Conservation (phyloP, 2,329 filamentous ascomycete species). For the Cladosporium sp. region DNA sequence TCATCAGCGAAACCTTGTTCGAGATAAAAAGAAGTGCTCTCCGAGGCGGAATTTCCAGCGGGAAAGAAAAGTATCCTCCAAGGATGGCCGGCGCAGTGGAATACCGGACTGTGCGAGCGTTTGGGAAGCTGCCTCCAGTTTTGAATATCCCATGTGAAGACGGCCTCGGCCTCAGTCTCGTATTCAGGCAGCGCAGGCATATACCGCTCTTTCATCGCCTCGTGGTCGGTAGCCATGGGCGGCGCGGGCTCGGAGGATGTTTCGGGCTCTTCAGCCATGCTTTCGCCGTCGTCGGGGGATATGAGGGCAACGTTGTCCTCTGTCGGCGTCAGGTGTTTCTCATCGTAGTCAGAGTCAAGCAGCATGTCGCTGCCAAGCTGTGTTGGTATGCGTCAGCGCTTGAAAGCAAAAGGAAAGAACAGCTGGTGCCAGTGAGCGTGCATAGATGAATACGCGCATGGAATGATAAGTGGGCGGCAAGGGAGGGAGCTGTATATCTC, state of each 20-base stretch:
- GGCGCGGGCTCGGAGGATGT: constrained; percentile 37
- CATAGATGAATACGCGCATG: neutral
- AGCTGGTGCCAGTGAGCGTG: neutral
- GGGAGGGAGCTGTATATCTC: neutral
- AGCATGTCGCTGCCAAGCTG: constrained; percentile 60
- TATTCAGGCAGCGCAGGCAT: constrained; percentile 74
- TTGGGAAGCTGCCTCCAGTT: constrained; percentile 72
- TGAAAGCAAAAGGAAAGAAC: neutral
- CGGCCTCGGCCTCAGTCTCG: constrained; percentile 68
- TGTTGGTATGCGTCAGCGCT: constrained; percentile 21
- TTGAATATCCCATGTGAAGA: constrained; percentile 82
- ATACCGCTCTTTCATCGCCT: constrained; percentile 78
- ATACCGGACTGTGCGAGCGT: constrained; percentile 82
- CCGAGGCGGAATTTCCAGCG: constrained; percentile 80
- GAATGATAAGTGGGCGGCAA: neutral
- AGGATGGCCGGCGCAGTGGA: constrained; percentile 79
- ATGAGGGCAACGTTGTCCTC: constrained; percentile 53
- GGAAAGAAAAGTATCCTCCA: constrained; percentile 97
- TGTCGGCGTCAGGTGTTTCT: constrained; percentile 47
- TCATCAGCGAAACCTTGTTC: constrained; percentile 81
- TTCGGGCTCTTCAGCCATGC: constrained; percentile 50
- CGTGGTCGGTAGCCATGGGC: constrained; percentile 58
- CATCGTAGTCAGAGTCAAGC: constrained; percentile 58
- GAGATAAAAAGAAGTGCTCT: constrained; percentile 90
- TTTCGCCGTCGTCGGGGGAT: constrained; percentile 52